Percentiles rank a stretch among this genome's conserved stretches.
These are phyloP conservation scores for Naganishia sp. DNA, from an alignment of 1,284 basidiomycete genomes.

Conservation along the genomic window DNA sequence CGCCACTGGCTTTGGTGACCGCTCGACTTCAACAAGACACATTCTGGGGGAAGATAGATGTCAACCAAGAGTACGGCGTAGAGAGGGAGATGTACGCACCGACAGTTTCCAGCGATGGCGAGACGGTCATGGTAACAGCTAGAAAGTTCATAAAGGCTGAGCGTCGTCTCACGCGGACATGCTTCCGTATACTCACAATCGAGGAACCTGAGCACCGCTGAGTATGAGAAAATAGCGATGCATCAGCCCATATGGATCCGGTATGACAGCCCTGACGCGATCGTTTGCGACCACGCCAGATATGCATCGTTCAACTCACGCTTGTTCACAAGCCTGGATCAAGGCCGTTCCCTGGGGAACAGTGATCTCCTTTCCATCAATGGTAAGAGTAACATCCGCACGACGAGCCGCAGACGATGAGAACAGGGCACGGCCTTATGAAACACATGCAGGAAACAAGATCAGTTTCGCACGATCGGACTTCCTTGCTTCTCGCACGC, in stretches of 20 bases:
- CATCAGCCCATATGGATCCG: neutral
- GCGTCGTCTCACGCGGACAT: slow-evolving; percentile 18
- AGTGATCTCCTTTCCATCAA: slow-evolving; percentile 90
- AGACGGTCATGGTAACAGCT: slow-evolving; percentile 62
- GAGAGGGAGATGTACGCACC: slow-evolving; percentile 59
- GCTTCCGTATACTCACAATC: slow-evolving; percentile 42
- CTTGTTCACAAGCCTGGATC: slow-evolving; percentile 79
- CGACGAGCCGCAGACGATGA: slow-evolving; percentile 54
- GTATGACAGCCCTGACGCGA: no score
- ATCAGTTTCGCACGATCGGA: no score
- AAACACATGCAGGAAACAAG: neutral
- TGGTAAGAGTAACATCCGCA: slow-evolving; percentile 82
- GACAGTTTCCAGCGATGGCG: slow-evolving; percentile 92
- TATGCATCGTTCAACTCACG: slow-evolving; percentile 43
- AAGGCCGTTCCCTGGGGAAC: slow-evolving; percentile 90
- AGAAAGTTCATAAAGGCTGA: slow-evolving; percentile 11
- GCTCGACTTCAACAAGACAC: slow-evolving; percentile 91
- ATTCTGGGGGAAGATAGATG: slow-evolving; percentile 60
- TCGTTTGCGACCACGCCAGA: neutral
- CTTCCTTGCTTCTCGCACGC: no score
- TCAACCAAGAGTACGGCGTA: slow-evolving; percentile 21
- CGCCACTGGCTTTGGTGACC: slow-evolving; percentile 85
- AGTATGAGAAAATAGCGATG: neutral
- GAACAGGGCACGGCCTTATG: slow-evolving; percentile 22
- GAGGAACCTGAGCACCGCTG: slow-evolving; percentile 42